phyloP scores from a whole-genome alignment of 2,329 filamentous ascomycete species.

The Neofusicoccum sp. region DNA sequence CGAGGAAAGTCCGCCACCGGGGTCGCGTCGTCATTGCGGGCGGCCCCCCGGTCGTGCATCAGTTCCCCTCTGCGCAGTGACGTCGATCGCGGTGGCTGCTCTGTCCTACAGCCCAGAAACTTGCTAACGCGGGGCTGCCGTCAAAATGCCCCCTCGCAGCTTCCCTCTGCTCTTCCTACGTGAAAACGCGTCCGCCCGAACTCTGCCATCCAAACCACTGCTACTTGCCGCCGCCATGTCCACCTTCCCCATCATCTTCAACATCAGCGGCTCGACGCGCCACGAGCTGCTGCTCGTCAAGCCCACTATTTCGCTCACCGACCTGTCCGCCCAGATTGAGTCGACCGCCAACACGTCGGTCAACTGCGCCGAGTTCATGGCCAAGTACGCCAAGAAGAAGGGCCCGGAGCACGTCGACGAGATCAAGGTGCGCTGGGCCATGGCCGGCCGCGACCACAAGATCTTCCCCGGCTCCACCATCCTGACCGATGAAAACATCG shows the following conservation, averaged over 20 bases:
- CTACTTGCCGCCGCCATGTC: neutral
- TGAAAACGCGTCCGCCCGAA: neutral
- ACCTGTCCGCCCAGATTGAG: conserved; percentile 23
- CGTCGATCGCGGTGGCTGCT: neutral
- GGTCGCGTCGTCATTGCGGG: neutral
- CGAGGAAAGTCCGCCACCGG: neutral
- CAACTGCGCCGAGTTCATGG: conserved; percentile 39
- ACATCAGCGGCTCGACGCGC: conserved; percentile 34
- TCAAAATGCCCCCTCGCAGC: neutral
- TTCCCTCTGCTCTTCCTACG: neutral
- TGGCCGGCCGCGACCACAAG: conserved; percentile 34
- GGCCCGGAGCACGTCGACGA: conserved; percentile 31
- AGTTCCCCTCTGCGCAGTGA: conserved; percentile 5
- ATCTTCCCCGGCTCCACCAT: conserved; percentile 38
- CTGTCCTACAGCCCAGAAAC: neutral
- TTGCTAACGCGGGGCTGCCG: neutral
- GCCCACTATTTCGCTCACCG: conserved; percentile 16
- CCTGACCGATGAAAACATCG: conserved; percentile 37
- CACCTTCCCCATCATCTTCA: conserved; percentile 38
- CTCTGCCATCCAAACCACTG: neutral
- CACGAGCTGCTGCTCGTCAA: conserved; percentile 35
- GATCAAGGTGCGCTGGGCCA: conserved; percentile 37
- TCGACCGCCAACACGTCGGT: conserved; percentile 28
- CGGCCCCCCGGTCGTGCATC: neutral
- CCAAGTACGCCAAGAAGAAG: conserved; percentile 38